A percentile compares a stretch with the other conserved stretches of the same genome.
Evolutionary conservation across 176 grass and related monocot species (phyloP).

Genomic region (Chloris gayana): DNA sequence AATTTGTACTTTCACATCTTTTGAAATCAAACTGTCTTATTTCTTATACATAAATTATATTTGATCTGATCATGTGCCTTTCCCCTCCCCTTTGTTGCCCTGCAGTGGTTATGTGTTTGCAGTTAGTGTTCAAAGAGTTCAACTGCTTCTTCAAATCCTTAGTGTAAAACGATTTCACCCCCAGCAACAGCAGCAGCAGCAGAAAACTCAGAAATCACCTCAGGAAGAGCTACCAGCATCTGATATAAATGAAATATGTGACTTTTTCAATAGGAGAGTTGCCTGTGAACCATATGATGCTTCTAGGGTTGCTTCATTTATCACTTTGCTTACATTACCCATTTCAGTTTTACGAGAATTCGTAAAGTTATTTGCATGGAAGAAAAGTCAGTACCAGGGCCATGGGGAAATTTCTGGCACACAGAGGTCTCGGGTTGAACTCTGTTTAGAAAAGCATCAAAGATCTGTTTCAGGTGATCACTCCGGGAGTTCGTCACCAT

Average conservation of each 20-base stretch:
- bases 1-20: not conserved
- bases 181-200: slow-evolving; percentile 73
- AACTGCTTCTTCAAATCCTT: slow-evolving; percentile 88
- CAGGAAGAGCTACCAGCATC: slow-evolving; percentile 73
- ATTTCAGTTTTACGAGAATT: slow-evolving; percentile 82
- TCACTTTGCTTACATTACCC: slow-evolving; percentile 91
- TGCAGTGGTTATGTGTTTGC: slow-evolving; percentile 96
- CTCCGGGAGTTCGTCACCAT: slow-evolving; percentile 44
- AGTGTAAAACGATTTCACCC: slow-evolving; percentile 95
- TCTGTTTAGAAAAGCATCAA: slow-evolving; percentile 83
- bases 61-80: slow-evolving; percentile 23
- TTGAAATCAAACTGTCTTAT: too few relatives aligned
- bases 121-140: slow-evolving; percentile 84
- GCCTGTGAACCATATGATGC: slow-evolving; percentile 90
- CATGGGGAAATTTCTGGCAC: slow-evolving; percentile 57
- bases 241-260: slow-evolving; percentile 86
- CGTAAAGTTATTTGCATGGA: slow-evolving; percentile 86
- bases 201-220: slow-evolving; percentile 55
- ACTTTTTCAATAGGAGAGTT: slow-evolving; percentile 86
- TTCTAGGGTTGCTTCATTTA: slow-evolving; percentile 91
- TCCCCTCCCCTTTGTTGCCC: slow-evolving; percentile 14
- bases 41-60: slow-evolving; percentile 7
- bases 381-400: slow-evolving; percentile 65
- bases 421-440: slow-evolving; percentile 63
- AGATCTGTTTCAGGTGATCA: slow-evolving; percentile 52